These are phyloP conservation scores for Parastagonospora avenae DNA, from an alignment of 2,329 filamentous ascomycete species.

Conservation along the genomic window DNA sequence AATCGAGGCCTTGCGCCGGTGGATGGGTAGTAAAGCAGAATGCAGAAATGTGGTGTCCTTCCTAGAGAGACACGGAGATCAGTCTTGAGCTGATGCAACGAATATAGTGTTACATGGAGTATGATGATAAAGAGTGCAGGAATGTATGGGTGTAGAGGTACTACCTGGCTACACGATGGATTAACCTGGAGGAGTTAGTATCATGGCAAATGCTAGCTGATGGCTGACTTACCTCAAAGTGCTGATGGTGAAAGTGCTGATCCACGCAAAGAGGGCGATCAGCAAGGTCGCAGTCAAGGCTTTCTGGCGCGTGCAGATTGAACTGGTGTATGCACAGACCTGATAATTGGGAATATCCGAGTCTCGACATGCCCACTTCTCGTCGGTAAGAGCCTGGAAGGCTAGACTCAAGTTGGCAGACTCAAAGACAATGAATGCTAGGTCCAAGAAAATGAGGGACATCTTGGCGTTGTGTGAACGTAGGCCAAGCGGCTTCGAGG, in stretches of 20 bases:
- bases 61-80: neutral
- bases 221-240: constrained; percentile 39
- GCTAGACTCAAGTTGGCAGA: constrained; percentile 89
- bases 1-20: constrained; percentile 1
- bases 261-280: constrained; percentile 85
- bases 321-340: constrained; percentile 35
- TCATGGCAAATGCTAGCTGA: neutral
- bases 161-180: constrained; percentile 38
- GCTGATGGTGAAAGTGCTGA: constrained; percentile 86
- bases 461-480: constrained; percentile 85
- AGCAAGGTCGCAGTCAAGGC: constrained; percentile 79
- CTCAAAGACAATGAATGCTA: constrained; percentile 97
- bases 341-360: constrained; percentile 1
- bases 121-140: neutral
- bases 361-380: constrained; percentile 57
- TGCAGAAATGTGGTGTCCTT: constrained; percentile 8
- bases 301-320: constrained; percentile 67
- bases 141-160: constrained; percentile 10
- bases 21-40: constrained; percentile 4
- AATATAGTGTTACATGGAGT: constrained; percentile 1
- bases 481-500: constrained; percentile 86
- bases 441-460: constrained; percentile 84
- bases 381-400: constrained; percentile 77
- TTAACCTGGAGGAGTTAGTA: constrained; percentile 27
- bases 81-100: constrained; percentile 1